Evolutionary conservation across 2,329 filamentous ascomycete genomes (phyloP).

Genomic region (Cercospora sesami): DNA sequence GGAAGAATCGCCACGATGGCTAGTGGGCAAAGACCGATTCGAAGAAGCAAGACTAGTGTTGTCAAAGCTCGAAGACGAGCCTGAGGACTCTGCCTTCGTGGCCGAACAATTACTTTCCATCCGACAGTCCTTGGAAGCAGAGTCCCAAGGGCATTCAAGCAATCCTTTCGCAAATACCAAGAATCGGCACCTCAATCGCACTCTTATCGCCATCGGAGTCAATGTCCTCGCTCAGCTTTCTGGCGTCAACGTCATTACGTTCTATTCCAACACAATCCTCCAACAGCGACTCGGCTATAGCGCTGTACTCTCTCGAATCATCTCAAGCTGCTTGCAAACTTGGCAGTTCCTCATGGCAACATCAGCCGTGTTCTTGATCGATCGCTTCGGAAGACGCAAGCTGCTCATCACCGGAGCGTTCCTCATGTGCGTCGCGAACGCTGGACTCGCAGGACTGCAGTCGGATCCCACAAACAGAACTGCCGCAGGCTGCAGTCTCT

Average conservation of each 20-base stretch:
- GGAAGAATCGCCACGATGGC: conserved; percentile 32
- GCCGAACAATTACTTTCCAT: conserved; percentile 24
- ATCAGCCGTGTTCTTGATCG: conserved; percentile 33
- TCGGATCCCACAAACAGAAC: conserved; percentile 25
- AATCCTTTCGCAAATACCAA: conserved; percentile 32
- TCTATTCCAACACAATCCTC: conserved; percentile 33
- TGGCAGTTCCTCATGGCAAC: conserved; percentile 35
- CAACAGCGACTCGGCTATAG: conserved; percentile 27
- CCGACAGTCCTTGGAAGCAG: conserved; percentile 27
- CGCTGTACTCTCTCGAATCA: conserved; percentile 26
- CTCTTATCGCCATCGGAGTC: conserved; percentile 30
- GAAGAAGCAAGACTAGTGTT: conserved; percentile 34
- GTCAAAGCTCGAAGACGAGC: conserved; percentile 27
- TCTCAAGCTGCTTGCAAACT: conserved; percentile 33
- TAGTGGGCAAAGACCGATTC: conserved; percentile 29
- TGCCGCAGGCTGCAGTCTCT: conserved; percentile 29
- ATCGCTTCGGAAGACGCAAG: conserved; percentile 34
- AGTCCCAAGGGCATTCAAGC: conserved; percentile 26
- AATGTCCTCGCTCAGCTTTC: conserved; percentile 32
- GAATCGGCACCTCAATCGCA: conserved; percentile 31
- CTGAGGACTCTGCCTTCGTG: conserved; percentile 28
- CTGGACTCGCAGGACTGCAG: conserved; percentile 29
- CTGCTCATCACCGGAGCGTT: conserved; percentile 34
- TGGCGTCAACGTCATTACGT: conserved; percentile 34
- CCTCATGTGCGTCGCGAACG: conserved; percentile 33